These are phyloP conservation scores for Goffeauzyma gilvescens DNA, from an alignment of 768 basidiomycete species.

Conservation along the genomic window DNA sequence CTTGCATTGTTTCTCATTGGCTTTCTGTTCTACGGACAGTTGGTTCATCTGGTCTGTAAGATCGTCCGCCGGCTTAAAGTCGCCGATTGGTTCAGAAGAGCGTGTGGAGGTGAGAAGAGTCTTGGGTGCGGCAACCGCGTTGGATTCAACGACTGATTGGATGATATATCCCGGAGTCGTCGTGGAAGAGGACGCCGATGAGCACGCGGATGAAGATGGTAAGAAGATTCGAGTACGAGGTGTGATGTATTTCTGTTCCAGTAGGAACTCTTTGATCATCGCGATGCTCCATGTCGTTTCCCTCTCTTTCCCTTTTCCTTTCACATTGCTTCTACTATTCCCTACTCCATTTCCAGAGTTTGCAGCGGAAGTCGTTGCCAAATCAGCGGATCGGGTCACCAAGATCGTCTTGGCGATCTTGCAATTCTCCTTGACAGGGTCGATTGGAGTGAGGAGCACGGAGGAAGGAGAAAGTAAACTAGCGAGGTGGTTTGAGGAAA, in stretches of 20 bases:
- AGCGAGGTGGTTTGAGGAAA: conserved; percentile 14
- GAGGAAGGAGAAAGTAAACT: conserved; percentile 3
- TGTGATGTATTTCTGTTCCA: conserved; percentile 10
- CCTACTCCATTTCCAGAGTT: not conserved
- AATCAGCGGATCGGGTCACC: too few species aligned
- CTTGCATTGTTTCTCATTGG: not conserved
- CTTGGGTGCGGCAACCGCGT: too few species aligned
- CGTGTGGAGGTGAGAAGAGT: too few species aligned
- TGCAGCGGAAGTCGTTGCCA: too few species aligned
- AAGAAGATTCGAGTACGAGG: conserved; percentile 1
- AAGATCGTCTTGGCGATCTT: conserved; percentile 4
- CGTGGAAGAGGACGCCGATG: not conserved
- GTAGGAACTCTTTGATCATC: conserved; percentile 17
- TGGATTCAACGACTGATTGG: not conserved
- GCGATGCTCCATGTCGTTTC: conserved; percentile 19
- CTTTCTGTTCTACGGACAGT: conserved; percentile 4
- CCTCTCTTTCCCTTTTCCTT: conserved; percentile 7
- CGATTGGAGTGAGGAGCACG: conserved; percentile 7
- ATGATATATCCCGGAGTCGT: not conserved
- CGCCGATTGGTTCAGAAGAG: too few species aligned
- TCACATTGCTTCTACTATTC: not conserved
- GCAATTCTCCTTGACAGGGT: conserved; percentile 2
- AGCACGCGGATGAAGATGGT: conserved; percentile 7
- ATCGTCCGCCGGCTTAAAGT: conserved; percentile 1
- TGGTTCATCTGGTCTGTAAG: conserved; percentile 11